phyloP scores from a whole-genome alignment of 139 green algal species.

The Chlorella sp. region DNA sequence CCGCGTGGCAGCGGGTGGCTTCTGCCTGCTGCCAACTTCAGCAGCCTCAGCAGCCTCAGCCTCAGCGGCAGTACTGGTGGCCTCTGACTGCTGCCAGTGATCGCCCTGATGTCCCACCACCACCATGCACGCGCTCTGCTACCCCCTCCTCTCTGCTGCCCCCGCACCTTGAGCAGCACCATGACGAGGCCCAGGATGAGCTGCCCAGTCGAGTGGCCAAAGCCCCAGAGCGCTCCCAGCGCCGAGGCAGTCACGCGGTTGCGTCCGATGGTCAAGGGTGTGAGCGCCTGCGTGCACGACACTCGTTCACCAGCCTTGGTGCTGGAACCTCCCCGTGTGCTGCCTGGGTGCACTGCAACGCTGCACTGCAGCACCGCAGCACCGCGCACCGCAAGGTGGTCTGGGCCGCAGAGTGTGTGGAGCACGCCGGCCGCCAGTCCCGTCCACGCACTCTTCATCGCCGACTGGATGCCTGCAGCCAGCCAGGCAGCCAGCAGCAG shows the following conservation, averaged over 20 bases:
- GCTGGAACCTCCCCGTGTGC: too few species aligned
- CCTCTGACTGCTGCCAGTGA: neutral
- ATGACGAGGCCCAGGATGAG: constrained; percentile 93
- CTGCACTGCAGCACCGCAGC: too few species aligned
- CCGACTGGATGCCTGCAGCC: constrained; percentile 12
- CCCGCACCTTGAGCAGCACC: constrained; percentile 78
- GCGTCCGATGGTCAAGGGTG: constrained; percentile 91
- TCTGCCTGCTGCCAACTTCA: too few species aligned
- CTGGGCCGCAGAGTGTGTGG: constrained; percentile 92
- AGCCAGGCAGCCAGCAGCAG: neutral
- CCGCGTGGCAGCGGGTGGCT: too few species aligned
- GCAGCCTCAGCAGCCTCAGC: neutral
- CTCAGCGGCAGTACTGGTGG: neutral
- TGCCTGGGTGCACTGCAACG: too few species aligned
- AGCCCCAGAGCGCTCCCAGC: constrained; percentile 95
- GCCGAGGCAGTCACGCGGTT: constrained; percentile 58
- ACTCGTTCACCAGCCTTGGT: constrained; percentile 10
- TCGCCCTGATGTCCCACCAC: neutral
- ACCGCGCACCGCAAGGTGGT: constrained; percentile 96
- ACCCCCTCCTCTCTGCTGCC: too few species aligned
- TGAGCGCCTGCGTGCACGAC: constrained; percentile 63
- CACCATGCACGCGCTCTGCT: too few species aligned
- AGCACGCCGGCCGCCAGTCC: constrained; percentile 89
- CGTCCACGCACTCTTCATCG: constrained; percentile 59
- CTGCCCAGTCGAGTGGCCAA: constrained; percentile 94